A percentile compares a stretch with the other conserved stretches of the same genome.
Conservation (phyloP, 805 yeast genomes). For the Wickerhamomyces alni region DNA sequence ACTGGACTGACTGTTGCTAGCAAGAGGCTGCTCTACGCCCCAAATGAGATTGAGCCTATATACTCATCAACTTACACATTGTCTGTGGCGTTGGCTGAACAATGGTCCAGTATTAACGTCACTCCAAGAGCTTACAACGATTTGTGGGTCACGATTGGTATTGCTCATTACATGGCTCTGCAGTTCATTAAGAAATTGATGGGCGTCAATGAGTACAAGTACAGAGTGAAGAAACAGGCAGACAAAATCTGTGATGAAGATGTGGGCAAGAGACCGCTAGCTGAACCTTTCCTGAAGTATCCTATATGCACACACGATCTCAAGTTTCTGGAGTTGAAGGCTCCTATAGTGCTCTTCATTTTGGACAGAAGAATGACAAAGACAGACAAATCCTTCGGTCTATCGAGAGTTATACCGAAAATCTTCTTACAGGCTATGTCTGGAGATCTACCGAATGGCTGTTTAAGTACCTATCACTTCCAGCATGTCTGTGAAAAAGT, state of each 20-base stretch:
- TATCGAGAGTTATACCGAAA: conserved; percentile 87
- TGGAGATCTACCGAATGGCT: conserved; percentile 78
- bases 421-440: conserved; percentile 92
- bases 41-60: conserved; percentile 73
- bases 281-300: conserved; percentile 55
- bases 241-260: conserved; percentile 70
- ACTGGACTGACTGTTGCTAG: conserved; percentile 66
- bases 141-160: conserved; percentile 85
- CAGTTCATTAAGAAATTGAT: conserved; percentile 63
- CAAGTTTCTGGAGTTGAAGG: conserved; percentile 65
- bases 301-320: conserved; percentile 63
- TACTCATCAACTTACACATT: conserved; percentile 62
- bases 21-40: conserved; percentile 61
- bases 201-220: conserved; percentile 82
- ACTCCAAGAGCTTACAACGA: conserved; percentile 76
- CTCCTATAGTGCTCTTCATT: conserved; percentile 80
- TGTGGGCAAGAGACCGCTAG: conserved; percentile 76
- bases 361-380: conserved; percentile 92
- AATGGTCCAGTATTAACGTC: conserved; percentile 92
- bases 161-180: conserved; percentile 75
- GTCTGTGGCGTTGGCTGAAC: conserved; percentile 69
- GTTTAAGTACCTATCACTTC: conserved; percentile 76
- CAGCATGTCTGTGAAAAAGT: conserved; percentile 94
- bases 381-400: conserved; percentile 89
- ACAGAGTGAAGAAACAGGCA: conserved; percentile 55